Conservation (phyloP, 2,329 filamentous ascomycete species). For the Ophiostoma sp. region DNA sequence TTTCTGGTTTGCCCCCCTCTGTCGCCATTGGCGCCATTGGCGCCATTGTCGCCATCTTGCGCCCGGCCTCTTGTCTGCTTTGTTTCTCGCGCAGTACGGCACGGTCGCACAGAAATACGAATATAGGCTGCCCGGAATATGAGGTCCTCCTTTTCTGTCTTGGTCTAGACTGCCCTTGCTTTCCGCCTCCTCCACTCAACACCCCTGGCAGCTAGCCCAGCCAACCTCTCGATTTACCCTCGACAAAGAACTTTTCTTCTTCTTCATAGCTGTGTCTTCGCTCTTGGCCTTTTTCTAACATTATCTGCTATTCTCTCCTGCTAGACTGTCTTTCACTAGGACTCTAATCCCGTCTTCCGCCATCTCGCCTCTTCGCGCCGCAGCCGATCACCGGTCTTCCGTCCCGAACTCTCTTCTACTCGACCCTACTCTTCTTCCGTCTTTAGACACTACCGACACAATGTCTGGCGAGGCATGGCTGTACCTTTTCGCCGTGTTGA, state of each 20-base stretch:
- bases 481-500: constrained; percentile 93
- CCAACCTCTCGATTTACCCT: constrained; percentile 19
- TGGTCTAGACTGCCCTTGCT: constrained; percentile 10
- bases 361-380: constrained; percentile 7
- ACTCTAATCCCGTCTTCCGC: too few species aligned
- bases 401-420: not conserved
- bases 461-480: constrained; percentile 99
- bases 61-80: constrained; percentile 1
- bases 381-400: constrained; percentile 1
- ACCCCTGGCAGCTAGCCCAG: constrained; percentile 9
- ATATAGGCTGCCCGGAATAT: not conserved
- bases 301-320: too few species aligned
- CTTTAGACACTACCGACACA: constrained; percentile 29
- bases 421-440: not conserved
- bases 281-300: constrained; percentile 9
- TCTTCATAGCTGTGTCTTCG: constrained; percentile 2
- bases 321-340: not conserved
- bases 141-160: not conserved
- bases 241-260: not conserved
- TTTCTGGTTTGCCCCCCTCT: not conserved
- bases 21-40: not conserved
- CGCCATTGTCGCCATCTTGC: not conserved
- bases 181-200: not conserved
- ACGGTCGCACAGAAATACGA: not conserved
- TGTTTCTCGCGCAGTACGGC: not conserved